Base-by-base conservation (phyloP, 192 early-diverging fungal genomes). In the Radiomyces spectabilis region DNA sequence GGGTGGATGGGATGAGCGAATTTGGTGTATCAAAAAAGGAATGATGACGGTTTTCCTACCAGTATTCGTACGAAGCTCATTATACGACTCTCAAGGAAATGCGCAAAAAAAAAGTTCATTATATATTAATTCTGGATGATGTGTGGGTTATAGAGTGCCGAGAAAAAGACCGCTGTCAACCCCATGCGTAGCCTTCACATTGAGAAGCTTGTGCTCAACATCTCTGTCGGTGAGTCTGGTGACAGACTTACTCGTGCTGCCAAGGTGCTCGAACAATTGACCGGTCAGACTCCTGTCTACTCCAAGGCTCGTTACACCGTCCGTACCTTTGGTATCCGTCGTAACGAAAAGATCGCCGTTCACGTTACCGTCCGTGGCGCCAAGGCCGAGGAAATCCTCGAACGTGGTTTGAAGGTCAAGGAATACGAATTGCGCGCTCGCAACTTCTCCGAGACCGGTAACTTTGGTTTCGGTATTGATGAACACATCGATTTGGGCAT, bases 401-500 rank as follows among this genome's bases (percentile, higher is more conserved):
- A 99, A 85, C 94, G 94, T 76, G 97, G 97, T 59, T 79, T 99
- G 62, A 97, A 98, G 87, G 97, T 99, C 72, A 96, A 95, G 88
- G 97, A 99, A 76, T 99, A 94, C 85, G 97, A 99, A 79, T 79
- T 99, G 38, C 84, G 84, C 73, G 79, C 77, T 42, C 69, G 82
- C 71, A 99, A 99, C 91, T 99, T 97, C 82, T 95, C 92, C 25
- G 82, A 72, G 44, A 97, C 93, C 57, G 97, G 97, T 49, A 97
- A 99, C 91, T 99, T 99, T 69, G 97, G 97, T 65, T 99, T 97
- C 79, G 97, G 97, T 94, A 91, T 99, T 81, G 88, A 96, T 73
- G 97, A 99, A 82, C 97, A 99, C 85, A 99, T 99, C 66, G 97
- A 97, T 83, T 85, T 99, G 76, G 95, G 94, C 71, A 97, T 99